Conservation (phyloP, 352 stramenopile genomes). For the Pythium diclinum region DNA sequence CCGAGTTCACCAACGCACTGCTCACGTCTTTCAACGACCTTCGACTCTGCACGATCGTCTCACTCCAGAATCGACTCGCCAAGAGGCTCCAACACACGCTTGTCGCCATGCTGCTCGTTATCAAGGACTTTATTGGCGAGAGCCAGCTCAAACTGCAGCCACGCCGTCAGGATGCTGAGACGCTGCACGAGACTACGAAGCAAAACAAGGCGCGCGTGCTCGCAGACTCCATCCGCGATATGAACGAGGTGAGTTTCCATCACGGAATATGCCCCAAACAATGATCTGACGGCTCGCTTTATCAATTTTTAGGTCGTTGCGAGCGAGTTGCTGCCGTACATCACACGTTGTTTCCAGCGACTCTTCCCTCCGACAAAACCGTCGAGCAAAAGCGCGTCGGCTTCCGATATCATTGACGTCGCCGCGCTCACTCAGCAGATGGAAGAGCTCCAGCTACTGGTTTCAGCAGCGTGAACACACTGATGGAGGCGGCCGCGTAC, state of each 20-base stretch:
- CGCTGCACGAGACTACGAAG: conserved; percentile 9
- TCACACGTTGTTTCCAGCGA: conserved; percentile 71
- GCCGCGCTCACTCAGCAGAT: conserved; percentile 45
- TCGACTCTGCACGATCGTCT: conserved; percentile 68
- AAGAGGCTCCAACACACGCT: conserved; percentile 61
- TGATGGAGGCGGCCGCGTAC: neutral
- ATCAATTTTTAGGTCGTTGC: conserved; percentile 43
- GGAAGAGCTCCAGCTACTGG: conserved; percentile 25
- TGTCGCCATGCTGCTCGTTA: conserved; percentile 41
- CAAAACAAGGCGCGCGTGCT: conserved; percentile 31
- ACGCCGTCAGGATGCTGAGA: neutral
- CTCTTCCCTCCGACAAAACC: conserved; percentile 36
- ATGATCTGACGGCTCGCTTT: neutral
- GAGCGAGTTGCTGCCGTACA: conserved; percentile 56
- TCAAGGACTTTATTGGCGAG: conserved; percentile 51
- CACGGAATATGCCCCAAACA: neutral
- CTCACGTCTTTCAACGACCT: conserved; percentile 83
- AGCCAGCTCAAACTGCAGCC: conserved; percentile 42
- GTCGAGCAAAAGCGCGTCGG: conserved; percentile 8
- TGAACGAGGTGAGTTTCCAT: conserved; percentile 42
- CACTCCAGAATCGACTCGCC: conserved; percentile 50
- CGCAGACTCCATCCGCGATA: conserved; percentile 44
- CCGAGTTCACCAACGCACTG: conserved; percentile 82
- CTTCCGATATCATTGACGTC: conserved; percentile 22
- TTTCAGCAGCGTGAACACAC: neutral